Conservation (phyloP, 768 basidiomycete species). For the Amanita brunnescens region DNA sequence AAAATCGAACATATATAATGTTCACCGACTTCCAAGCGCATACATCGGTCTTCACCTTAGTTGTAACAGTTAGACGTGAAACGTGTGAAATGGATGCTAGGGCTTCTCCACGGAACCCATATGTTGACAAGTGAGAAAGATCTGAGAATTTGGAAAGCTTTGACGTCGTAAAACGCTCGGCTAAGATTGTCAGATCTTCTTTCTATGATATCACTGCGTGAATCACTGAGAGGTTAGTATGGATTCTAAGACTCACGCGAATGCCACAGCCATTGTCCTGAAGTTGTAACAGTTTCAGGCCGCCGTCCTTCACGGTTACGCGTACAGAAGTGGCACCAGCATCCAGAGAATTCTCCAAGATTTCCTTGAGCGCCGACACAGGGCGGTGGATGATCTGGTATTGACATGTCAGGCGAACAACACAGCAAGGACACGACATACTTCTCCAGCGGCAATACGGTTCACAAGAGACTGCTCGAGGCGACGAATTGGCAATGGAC, state of each 20-base stretch:
- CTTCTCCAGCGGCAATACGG: slow-evolving; percentile 80
- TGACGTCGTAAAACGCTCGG: slow-evolving; percentile 92
- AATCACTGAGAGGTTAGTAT: background rate
- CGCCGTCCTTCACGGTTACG: slow-evolving; percentile 89
- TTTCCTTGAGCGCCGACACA: slow-evolving; percentile 90
- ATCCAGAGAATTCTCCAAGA: slow-evolving; percentile 93
- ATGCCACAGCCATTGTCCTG: slow-evolving; percentile 97
- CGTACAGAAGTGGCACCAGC: slow-evolving; percentile 84
- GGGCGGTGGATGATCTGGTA: slow-evolving; percentile 46
- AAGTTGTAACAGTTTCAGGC: slow-evolving; percentile 89
- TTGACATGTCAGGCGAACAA: background rate
- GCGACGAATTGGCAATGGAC: slow-evolving; percentile 61
- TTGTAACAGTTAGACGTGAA: slow-evolving; percentile 80
- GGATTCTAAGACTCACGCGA: slow-evolving; percentile 43
- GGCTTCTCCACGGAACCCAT: slow-evolving; percentile 97
- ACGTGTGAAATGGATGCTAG: slow-evolving; percentile 94
- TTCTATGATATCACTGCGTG: slow-evolving; percentile 41
- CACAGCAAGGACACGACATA: slow-evolving; percentile 14
- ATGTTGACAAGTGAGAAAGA: slow-evolving; percentile 74
- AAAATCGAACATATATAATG: background rate
- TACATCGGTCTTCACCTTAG: slow-evolving; percentile 73
- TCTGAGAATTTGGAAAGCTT: slow-evolving; percentile 86
- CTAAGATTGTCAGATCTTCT: slow-evolving; percentile 81
- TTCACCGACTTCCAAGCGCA: slow-evolving; percentile 87
- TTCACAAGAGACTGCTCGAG: slow-evolving; percentile 83